Conservation (phyloP, 768 basidiomycete species). For the Cantharellus cinnabarinus region DNA sequence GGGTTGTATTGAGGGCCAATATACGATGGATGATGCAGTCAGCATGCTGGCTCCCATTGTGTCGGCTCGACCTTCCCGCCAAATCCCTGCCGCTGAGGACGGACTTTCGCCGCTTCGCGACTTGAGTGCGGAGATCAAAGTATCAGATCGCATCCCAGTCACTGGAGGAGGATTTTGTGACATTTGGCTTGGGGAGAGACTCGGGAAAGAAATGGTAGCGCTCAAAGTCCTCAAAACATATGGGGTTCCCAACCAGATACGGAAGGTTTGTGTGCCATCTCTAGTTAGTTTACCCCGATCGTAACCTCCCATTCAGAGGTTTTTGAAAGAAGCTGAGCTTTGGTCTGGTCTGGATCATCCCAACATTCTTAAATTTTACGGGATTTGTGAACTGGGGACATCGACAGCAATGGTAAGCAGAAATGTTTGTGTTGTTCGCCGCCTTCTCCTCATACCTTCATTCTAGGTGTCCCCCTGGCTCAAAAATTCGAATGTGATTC, state of each 20-base stretch:
- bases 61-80: not conserved
- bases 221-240: slow-evolving; percentile 6
- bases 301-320: not conserved
- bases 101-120: not conserved
- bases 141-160: slow-evolving; percentile 4
- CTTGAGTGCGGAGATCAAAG: slow-evolving; percentile 8
- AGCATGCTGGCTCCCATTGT: not conserved
- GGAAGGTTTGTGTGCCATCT: not conserved
- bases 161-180: slow-evolving; percentile 9
- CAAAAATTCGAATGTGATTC: not conserved
- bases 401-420: not conserved
- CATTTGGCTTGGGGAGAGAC: slow-evolving; percentile 6
- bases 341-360: slow-evolving; percentile 8
- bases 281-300: not conserved
- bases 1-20: not conserved
- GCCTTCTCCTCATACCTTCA: not conserved
- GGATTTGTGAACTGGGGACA: slow-evolving; percentile 8
- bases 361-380: slow-evolving; percentile 8
- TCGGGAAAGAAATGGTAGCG: slow-evolving; percentile 7
- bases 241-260: slow-evolving; percentile 1
- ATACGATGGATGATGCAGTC: not conserved
- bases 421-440: not conserved
- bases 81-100: not conserved
- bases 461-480: slow-evolving; percentile 1
- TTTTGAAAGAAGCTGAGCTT: slow-evolving; percentile 4